Base-by-base conservation (phyloP, 768 basidiomycete genomes). In the Boletellus ananiceps region DNA sequence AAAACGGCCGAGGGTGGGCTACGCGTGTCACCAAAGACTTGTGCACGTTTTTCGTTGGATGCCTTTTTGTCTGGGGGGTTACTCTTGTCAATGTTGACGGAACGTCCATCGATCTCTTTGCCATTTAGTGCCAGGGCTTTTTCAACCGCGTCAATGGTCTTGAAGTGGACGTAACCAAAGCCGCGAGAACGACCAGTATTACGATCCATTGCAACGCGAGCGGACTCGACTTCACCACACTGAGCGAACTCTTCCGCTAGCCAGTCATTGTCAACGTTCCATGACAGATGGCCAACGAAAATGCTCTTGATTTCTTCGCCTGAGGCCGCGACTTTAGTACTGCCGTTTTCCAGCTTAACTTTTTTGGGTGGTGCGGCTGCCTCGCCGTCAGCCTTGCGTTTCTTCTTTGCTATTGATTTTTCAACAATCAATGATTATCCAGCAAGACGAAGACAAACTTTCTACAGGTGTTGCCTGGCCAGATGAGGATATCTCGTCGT, bases 191-290 rank as follows among this genome's bases (percentile, higher is more conserved):
- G 84, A 55, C 89, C 89, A 14, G 83, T 80, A 56, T 83, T 82
- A 50, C 88, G 85, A 58, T 92, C 89, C 71, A 80, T 82, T 67
- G 86, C 86, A 52, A 98, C 92, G n/a, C 79, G 83, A 6, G 91
- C 93, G n/a, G 82, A 83, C 52, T 83, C 79, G 60, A 99, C 81
- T 71, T 94, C 89, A 44, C 96, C 96, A 59, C 84, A 93, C 46
- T 78, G 74, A 29, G 85, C 82, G 57, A 99, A 97, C 69, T 97
- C 95, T 67, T 84, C 79, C 42, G 86, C 82, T 54, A 98, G 83
- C 78, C 92, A 89, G 69, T 97, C 95, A 65, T 91, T 88, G 74
- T 97, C 95, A 54, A 98, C 87, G 66, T 88, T 90, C 94, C 94
- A 99, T 12, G 92, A 94, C 39, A 99, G 79, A 50, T 81, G 80